Percentiles rank a stretch among this genome's conserved stretches.
Evolutionary conservation across 2,329 filamentous ascomycete species (phyloP).

Genomic region (Phaeosphaeria sp.): DNA sequence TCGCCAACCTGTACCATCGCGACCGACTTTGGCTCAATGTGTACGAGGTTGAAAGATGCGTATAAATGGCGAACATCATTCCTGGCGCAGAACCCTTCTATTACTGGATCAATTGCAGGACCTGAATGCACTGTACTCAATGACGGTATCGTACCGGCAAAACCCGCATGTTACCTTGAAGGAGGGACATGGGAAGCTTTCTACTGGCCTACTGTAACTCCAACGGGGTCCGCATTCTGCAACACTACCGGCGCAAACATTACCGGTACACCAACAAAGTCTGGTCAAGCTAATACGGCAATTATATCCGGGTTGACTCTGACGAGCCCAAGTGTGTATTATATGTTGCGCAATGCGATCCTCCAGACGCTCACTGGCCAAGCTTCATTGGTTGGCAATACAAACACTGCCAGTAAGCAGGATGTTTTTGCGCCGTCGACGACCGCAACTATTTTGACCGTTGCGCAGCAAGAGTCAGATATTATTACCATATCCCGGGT

Average conservation of each 20-base stretch:
- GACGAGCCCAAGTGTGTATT: not conserved
- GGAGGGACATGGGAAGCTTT: not conserved
- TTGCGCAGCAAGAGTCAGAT: not conserved
- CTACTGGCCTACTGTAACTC: not conserved
- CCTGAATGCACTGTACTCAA: not conserved
- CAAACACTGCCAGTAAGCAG: not conserved
- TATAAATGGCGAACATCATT: not conserved
- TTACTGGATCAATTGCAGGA: not conserved
- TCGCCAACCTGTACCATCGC: not conserved
- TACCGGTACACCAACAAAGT: not conserved
- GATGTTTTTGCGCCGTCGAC: not conserved
- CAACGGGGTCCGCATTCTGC: not conserved
- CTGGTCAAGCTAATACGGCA: not conserved
- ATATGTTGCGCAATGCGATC: not conserved
- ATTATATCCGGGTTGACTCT: not conserved
- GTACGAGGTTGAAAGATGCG: not conserved
- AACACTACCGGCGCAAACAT: not conserved
- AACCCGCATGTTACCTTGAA: not conserved
- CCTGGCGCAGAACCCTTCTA: not conserved
- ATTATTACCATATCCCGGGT: not conserved
- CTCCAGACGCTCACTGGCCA: not conserved
- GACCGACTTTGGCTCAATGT: not conserved
- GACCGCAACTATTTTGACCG: not conserved
- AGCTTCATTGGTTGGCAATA: not conserved
- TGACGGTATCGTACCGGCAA: not conserved